Conservation (phyloP, 2,329 filamentous ascomycete genomes). For the Teratosphaeria gauchensis region DNA sequence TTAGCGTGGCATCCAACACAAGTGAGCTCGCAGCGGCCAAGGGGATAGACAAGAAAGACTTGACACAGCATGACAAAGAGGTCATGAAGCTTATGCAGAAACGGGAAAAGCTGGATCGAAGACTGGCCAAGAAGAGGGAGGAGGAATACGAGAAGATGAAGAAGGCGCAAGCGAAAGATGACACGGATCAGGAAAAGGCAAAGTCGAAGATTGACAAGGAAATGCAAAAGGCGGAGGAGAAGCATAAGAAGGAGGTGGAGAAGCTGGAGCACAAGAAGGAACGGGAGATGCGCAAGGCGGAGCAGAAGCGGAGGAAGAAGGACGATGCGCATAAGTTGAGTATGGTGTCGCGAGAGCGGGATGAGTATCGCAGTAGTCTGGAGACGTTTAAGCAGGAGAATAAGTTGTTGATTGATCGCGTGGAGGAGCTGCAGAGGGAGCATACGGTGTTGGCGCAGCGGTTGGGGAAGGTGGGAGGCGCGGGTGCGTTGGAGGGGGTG, state of each 20-base stretch:
- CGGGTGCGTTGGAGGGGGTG: conserved; percentile 5
- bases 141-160: conserved; percentile 40
- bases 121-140: conserved; percentile 47
- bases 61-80: conserved; percentile 47
- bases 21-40: conserved; percentile 6
- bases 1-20: conserved; percentile 14
- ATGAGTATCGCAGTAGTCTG: conserved; percentile 37
- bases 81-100: conserved; percentile 54
- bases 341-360: conserved; percentile 38
- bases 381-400: conserved; percentile 41
- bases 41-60: conserved; percentile 6
- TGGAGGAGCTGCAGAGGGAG: conserved; percentile 48
- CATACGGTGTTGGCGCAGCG: conserved; percentile 43
- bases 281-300: conserved; percentile 32
- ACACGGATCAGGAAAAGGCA: conserved; percentile 45
- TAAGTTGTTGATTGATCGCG: conserved; percentile 39
- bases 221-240: conserved; percentile 54
- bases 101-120: conserved; percentile 53
- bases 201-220: conserved; percentile 58
- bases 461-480: conserved; percentile 25
- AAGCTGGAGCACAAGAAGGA: conserved; percentile 39
- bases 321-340: conserved; percentile 39
- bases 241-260: conserved; percentile 51
- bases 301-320: conserved; percentile 37
- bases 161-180: conserved; percentile 27